A percentile compares a stretch with the other conserved stretches of the same genome.
These are phyloP conservation scores for Clonostachys byssicola DNA, from an alignment of 2,329 filamentous ascomycete species.

Conservation along the genomic window DNA sequence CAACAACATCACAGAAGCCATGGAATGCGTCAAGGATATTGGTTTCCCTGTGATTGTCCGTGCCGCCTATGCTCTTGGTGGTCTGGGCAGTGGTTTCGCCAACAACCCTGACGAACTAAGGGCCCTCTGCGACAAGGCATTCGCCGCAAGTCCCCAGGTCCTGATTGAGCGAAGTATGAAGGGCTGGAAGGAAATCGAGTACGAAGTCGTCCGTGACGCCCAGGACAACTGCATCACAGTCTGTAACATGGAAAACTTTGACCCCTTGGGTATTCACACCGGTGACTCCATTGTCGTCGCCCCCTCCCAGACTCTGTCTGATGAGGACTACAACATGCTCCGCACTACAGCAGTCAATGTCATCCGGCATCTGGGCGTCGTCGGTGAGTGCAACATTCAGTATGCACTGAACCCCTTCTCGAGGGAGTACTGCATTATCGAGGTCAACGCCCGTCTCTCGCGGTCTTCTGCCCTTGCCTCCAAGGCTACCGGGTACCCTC, in stretches of 20 bases:
- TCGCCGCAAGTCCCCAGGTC: slow-evolving; percentile 92
- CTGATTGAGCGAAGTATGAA: slow-evolving; percentile 99
- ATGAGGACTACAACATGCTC: slow-evolving; percentile 99
- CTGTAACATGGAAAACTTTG: slow-evolving; percentile 99
- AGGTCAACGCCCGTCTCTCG: slow-evolving; percentile 95
- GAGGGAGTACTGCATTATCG: slow-evolving; percentile 96
- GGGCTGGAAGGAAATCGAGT: slow-evolving; percentile 99
- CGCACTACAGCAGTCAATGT: slow-evolving; percentile 96
- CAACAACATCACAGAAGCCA: slow-evolving; percentile 80
- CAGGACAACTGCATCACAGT: slow-evolving; percentile 99
- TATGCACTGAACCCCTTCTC: slow-evolving; percentile 96
- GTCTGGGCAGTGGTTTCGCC: slow-evolving; percentile 92
- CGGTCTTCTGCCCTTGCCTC: slow-evolving; percentile 93
- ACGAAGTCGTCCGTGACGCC: slow-evolving; percentile 93
- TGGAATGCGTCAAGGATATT: slow-evolving; percentile 84
- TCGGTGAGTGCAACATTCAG: slow-evolving; percentile 98
- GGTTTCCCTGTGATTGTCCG: slow-evolving; percentile 96
- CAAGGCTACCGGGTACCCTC: slow-evolving; percentile 93
- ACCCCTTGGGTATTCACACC: slow-evolving; percentile 95
- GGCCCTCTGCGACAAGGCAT: slow-evolving; percentile 89
- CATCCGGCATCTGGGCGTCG: slow-evolving; percentile 92
- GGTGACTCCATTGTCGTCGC: slow-evolving; percentile 98
- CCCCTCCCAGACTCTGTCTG: slow-evolving; percentile 91
- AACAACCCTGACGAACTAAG: slow-evolving; percentile 79
- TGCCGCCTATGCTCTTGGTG: slow-evolving; percentile 92